Conservation (phyloP, 495 filamentous ascomycete genomes). For the Annulohypoxylon maeteangense region DNA sequence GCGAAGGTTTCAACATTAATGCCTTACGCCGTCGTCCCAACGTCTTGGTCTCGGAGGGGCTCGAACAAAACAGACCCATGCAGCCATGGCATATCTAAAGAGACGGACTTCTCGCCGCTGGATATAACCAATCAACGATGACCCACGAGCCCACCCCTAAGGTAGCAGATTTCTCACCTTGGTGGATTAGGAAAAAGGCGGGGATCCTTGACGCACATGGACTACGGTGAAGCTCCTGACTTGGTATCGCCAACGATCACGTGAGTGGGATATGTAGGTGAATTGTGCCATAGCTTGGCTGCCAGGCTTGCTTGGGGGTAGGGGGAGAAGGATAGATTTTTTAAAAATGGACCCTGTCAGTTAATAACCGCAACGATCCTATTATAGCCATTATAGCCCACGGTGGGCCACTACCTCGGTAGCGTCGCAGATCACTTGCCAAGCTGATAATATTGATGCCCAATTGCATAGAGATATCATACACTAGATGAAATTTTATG, state of each 20-base stretch:
- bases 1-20: conserved; percentile 23
- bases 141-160: neutral
- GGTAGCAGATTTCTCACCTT: conserved; percentile 4
- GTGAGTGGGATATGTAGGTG: conserved; percentile 8
- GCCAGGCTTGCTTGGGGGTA: neutral
- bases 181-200: conserved; percentile 22
- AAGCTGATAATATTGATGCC: conserved; percentile 13
- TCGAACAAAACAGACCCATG: conserved; percentile 7
- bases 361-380: conserved; percentile 31
- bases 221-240: conserved; percentile 1
- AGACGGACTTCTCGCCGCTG: conserved; percentile 28
- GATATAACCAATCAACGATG: conserved; percentile 24
- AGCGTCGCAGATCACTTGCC: conserved; percentile 18
- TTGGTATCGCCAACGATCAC: conserved; percentile 30
- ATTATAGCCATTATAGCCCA: conserved; percentile 15
- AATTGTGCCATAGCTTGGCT: conserved; percentile 9
- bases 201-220: conserved; percentile 36
- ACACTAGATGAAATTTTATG: neutral
- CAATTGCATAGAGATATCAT: neutral
- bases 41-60: conserved; percentile 4
- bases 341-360: conserved; percentile 13
- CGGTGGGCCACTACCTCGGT: conserved; percentile 12
- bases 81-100: neutral
- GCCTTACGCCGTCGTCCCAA: conserved; percentile 24
- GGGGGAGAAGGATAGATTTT: neutral